Percentiles rank a stretch among this genome's conserved stretches.
Conservation (phyloP, 2,329 filamentous ascomycete genomes). For the Plectosphaerella sp. region DNA sequence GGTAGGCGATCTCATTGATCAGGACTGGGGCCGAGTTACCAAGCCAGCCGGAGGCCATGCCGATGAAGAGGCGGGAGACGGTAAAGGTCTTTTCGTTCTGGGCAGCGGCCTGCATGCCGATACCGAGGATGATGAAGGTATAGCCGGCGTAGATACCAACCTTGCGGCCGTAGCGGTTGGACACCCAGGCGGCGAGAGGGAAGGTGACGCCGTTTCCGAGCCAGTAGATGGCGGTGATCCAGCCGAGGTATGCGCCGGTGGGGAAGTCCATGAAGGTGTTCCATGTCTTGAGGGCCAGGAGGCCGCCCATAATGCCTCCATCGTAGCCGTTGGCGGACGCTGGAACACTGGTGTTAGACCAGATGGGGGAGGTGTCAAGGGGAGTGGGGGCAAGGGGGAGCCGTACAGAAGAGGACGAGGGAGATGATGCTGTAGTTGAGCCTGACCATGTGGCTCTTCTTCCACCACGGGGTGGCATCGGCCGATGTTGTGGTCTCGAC, state of each 20-base stretch:
- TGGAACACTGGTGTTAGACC: neutral
- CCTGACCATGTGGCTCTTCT: conserved; percentile 32
- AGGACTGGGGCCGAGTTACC: neutral
- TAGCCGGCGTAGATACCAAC: neutral
- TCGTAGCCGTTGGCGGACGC: conserved; percentile 30
- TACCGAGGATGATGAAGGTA: neutral
- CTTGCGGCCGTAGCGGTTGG: neutral
- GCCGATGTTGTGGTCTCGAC: conserved; percentile 4
- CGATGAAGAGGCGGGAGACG: neutral
- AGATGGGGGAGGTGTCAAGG: neutral
- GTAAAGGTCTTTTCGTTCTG: neutral
- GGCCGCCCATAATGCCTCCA: conserved; percentile 38
- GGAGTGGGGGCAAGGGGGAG: neutral
- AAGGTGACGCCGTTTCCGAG: neutral
- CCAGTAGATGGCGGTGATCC: conserved; percentile 23
- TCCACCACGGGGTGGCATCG: conserved; percentile 35
- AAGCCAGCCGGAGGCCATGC: neutral
- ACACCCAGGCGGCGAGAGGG: neutral
- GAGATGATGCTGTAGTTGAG: conserved; percentile 36
- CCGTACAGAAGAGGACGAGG: conserved; percentile 16
- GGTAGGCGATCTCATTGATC: neutral
- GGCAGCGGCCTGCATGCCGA: neutral
- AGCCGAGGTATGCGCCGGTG: conserved; percentile 25
- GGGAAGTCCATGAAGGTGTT: conserved; percentile 33
- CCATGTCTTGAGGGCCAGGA: conserved; percentile 36